Conservation (phyloP, 768 basidiomycete genomes). For the Suillus discolor region DNA sequence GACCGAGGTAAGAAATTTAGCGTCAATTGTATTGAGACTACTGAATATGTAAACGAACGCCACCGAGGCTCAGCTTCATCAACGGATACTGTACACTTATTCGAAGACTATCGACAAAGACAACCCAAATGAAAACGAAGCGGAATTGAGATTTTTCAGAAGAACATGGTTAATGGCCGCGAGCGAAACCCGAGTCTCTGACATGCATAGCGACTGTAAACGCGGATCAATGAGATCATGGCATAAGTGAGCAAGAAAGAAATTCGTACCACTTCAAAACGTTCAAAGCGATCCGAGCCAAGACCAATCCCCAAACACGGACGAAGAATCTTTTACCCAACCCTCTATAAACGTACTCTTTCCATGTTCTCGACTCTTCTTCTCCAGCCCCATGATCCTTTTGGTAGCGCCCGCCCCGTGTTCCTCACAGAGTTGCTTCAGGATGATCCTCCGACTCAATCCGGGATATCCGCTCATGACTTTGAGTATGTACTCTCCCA, state of each 20-base stretch:
- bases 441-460: conserved; percentile 15
- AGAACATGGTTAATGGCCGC: neutral
- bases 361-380: neutral
- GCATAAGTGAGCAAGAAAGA: no score
- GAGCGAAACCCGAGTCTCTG: neutral
- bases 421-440: conserved; percentile 1
- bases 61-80: no score
- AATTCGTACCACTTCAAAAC: neutral
- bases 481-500: conserved; percentile 23
- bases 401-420: neutral
- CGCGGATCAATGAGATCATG: neutral
- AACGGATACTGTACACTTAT: neutral
- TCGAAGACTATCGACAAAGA: neutral
- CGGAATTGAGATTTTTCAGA: neutral
- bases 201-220: neutral
- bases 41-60: no score
- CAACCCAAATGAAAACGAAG: neutral
- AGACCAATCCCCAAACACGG: neutral
- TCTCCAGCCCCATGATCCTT: neutral
- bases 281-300: neutral
- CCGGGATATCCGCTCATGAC: conserved; percentile 19
- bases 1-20: no score
- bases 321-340: neutral
- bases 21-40: no score
- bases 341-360: neutral